These are phyloP conservation scores for Thoreauomyces humboldtii DNA, from an alignment of 192 early-diverging fungal species.

Conservation along the genomic window DNA sequence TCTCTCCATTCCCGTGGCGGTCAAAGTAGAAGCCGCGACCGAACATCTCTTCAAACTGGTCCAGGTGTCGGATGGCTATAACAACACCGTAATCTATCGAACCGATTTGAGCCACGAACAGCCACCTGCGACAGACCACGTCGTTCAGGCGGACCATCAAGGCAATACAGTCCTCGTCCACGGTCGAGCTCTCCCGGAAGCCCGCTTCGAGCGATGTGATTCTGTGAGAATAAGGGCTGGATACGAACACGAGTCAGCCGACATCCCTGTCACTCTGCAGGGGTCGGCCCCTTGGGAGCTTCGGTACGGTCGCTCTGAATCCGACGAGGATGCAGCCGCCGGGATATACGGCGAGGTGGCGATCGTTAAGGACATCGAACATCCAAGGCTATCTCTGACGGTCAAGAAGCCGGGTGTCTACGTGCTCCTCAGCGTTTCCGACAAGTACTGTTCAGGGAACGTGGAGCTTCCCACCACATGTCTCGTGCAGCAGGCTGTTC, in stretches of 20 bases:
- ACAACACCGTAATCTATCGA: slow-evolving; percentile 40
- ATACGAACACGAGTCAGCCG: background rate
- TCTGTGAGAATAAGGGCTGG: slow-evolving; percentile 12
- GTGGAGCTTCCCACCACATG: slow-evolving; percentile 26
- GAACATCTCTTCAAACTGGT: slow-evolving; percentile 31
- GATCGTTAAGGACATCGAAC: slow-evolving; percentile 3
- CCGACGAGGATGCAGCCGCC: slow-evolving; percentile 21
- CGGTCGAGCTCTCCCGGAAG: slow-evolving; percentile 29
- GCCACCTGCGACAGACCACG: slow-evolving; percentile 2
- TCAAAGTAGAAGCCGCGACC: slow-evolving; percentile 31
- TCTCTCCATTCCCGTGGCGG: slow-evolving; percentile 4
- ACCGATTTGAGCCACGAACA: background rate
- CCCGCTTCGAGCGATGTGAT: slow-evolving; percentile 31
- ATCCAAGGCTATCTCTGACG: background rate
- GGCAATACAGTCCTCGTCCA: slow-evolving; percentile 31
- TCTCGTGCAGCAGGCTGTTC: slow-evolving; percentile 32
- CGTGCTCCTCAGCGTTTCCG: slow-evolving; percentile 31
- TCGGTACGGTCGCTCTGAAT: slow-evolving; percentile 4
- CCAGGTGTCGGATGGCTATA: slow-evolving; percentile 36
- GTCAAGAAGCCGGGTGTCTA: slow-evolving; percentile 39
- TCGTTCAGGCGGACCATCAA: background rate
- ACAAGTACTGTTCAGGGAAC: slow-evolving; percentile 40
- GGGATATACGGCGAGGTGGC: background rate
- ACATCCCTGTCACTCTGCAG: slow-evolving; percentile 41
- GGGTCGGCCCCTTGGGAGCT: slow-evolving; percentile 56